Evolutionary conservation across 75 land plant species (phyloP).

Genomic region (Cupressus sempervirens): DNA sequence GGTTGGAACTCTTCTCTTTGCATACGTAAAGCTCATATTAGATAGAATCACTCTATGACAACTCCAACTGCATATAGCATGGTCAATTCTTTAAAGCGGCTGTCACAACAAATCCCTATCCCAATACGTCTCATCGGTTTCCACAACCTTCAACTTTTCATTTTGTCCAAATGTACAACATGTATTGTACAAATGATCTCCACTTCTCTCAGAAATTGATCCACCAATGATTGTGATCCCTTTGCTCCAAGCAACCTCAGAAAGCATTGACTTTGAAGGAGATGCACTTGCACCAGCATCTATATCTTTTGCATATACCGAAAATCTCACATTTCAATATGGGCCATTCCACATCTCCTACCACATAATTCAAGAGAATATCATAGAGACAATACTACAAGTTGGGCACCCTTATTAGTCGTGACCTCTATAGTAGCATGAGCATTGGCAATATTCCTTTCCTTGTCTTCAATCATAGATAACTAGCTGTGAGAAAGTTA

Average conservation of each 20-base stretch:
- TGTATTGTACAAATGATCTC: slow-evolving; percentile 61
- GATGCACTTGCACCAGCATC: slow-evolving; percentile 61
- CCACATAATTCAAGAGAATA: background rate
- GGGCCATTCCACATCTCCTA: slow-evolving; percentile 96
- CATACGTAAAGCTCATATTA: too few species aligned
- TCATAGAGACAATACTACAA: too few species aligned
- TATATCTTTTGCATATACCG: slow-evolving; percentile 75
- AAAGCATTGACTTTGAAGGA: slow-evolving; percentile 71
- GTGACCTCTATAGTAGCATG: too few species aligned
- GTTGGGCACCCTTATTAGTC: too few species aligned
- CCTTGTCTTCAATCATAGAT: too few species aligned
- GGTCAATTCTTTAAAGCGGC: slow-evolving; percentile 91
- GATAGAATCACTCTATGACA: too few species aligned
- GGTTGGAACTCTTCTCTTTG: too few species aligned
- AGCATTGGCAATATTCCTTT: too few species aligned
- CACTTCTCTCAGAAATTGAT: slow-evolving; percentile 68
- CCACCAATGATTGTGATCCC: slow-evolving; percentile 88
- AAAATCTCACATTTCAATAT: slow-evolving; percentile 68
- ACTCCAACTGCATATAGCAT: slow-evolving; percentile 90
- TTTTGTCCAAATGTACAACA: slow-evolving; percentile 78
- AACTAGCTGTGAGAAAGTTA: too few species aligned
- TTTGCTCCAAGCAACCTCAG: slow-evolving; percentile 58
- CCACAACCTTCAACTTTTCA: slow-evolving; percentile 81
- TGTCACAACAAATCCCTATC: slow-evolving; percentile 94
- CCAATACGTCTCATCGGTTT: slow-evolving; percentile 96